These are phyloP conservation scores for Lycium ferocissimum DNA, from an alignment of 257 asterid genomes.

Conservation along the genomic window DNA sequence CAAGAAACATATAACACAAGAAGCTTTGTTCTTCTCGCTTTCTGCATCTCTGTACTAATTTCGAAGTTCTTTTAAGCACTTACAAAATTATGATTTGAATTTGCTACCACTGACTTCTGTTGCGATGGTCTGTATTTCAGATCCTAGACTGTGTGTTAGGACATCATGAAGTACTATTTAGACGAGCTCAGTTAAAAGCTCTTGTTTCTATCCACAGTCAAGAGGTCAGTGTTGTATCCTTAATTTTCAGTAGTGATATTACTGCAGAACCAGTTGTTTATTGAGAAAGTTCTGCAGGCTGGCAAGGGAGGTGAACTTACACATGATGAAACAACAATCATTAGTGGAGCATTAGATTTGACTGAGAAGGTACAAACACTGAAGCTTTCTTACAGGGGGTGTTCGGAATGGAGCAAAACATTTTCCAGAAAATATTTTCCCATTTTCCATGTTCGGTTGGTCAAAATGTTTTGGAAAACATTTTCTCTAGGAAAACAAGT, in stretches of 20 bases:
- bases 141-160: conserved; percentile 87
- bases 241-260: background rate
- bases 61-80: conserved; percentile 8
- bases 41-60: conserved; percentile 11
- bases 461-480: too few relatives aligned
- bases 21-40: background rate
- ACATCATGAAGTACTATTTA: conserved; percentile 85
- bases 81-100: background rate
- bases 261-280: background rate
- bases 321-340: conserved; percentile 95
- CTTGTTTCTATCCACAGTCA: conserved; percentile 93
- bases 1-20: background rate
- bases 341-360: conserved; percentile 94
- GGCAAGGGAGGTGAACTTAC: conserved; percentile 99
- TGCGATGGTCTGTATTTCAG: conserved; percentile 44
- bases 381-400: background rate
- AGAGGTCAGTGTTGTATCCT: conserved; percentile 61
- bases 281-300: conserved; percentile 55
- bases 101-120: background rate
- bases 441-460: too few relatives aligned
- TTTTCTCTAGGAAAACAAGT: too few relatives aligned
- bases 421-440: too few relatives aligned
- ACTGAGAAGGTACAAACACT: conserved; percentile 74
- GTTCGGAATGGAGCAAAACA: too few relatives aligned
- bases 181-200: conserved; percentile 98